Conservation (phyloP, 805 yeast genomes). For the Naumovozyma castellii region DNA sequence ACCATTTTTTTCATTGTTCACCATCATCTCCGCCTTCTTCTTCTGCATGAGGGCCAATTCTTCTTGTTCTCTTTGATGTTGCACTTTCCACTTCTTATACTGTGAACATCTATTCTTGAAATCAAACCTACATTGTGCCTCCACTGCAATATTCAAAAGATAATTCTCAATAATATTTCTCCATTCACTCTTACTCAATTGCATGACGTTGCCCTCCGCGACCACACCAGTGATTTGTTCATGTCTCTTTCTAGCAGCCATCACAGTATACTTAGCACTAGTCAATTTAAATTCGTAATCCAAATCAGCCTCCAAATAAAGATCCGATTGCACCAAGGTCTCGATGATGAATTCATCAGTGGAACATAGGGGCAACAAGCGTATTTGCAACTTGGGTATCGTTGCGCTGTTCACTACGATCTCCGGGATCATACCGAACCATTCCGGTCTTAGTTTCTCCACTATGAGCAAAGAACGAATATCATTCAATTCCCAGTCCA, state of each 20-base stretch:
- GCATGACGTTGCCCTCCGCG: conserved; percentile 9
- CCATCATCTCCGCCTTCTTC: conserved; percentile 12
- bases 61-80: conserved; percentile 1
- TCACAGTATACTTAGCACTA: conserved; percentile 49
- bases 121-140: conserved; percentile 55
- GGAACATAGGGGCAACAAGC: conserved; percentile 41
- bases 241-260: conserved; percentile 43
- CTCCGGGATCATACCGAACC: conserved; percentile 41
- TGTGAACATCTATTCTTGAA: conserved; percentile 40
- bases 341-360: conserved; percentile 38
- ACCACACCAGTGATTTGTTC: conserved; percentile 11
- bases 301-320: conserved; percentile 49
- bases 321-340: conserved; percentile 42
- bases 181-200: conserved; percentile 46
- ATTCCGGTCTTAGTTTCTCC: conserved; percentile 37
- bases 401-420: conserved; percentile 13
- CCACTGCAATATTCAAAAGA: conserved; percentile 49
- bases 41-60: no score
- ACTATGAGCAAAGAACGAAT: conserved; percentile 49
- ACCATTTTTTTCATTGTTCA: conserved; percentile 2
- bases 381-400: conserved; percentile 32
- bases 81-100: conserved; percentile 32
- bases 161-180: conserved; percentile 60
- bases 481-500: conserved; percentile 61
- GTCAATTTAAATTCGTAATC: conserved; percentile 41